A percentile compares a stretch with the other conserved stretches of the same genome.
These are phyloP conservation scores for Rubia yunnanensis DNA, from an alignment of 257 asterid genomes.

Conservation along the genomic window DNA sequence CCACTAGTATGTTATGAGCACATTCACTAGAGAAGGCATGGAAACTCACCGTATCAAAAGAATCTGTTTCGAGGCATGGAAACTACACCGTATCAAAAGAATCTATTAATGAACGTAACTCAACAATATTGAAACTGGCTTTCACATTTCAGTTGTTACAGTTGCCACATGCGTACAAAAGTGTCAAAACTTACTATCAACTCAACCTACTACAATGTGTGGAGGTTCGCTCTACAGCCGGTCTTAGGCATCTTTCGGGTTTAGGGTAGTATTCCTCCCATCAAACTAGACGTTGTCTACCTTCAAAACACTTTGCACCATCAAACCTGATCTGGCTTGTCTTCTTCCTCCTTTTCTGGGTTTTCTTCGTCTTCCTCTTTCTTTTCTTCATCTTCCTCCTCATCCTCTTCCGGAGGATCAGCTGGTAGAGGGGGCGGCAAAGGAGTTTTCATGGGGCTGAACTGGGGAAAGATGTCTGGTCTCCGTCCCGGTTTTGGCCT, in stretches of 20 bases:
- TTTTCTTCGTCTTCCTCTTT: slow-evolving; percentile 52
- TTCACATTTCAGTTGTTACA: neutral
- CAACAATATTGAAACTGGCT: neutral
- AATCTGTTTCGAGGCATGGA: neutral
- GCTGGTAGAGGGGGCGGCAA: slow-evolving; percentile 68
- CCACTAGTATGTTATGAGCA: no score
- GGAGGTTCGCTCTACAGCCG: neutral
- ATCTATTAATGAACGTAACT: neutral
- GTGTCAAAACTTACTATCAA: neutral
- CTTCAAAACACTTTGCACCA: slow-evolving; percentile 2
- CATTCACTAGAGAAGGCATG: neutral
- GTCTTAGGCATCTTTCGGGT: neutral
- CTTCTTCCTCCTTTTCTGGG: slow-evolving; percentile 31
- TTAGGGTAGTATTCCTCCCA: neutral
- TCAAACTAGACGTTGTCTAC: neutral
- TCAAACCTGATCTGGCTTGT: slow-evolving; percentile 26
- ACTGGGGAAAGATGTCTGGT: slow-evolving; percentile 75
- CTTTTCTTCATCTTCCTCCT: slow-evolving; percentile 60
- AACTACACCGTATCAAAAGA: no score
- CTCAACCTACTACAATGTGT: neutral
- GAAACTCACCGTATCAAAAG: no score
- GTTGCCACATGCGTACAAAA: neutral
- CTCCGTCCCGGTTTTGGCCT: slow-evolving; percentile 68
- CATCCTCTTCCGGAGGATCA: slow-evolving; percentile 61
- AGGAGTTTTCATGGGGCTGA: slow-evolving; percentile 93